Evolutionary conservation across 768 basidiomycete species (phyloP).

Genomic region (Macrolepiota albuminosa): DNA sequence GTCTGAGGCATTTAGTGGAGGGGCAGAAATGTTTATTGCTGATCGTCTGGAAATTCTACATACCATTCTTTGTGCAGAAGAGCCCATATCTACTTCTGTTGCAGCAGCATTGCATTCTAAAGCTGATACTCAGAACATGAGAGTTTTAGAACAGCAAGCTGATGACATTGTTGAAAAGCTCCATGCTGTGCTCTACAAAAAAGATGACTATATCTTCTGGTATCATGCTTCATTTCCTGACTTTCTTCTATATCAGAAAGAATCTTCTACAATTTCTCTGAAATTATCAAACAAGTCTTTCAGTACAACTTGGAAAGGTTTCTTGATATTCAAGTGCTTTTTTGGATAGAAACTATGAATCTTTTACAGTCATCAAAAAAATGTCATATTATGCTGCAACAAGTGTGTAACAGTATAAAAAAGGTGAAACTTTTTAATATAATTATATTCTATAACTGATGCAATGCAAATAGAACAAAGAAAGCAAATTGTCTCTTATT

Average conservation of each 20-base stretch:
- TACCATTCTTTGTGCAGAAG: slow-evolving; percentile 12
- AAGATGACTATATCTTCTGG: slow-evolving; percentile 13
- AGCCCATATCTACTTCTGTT: slow-evolving; percentile 8
- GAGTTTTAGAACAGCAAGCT: not conserved
- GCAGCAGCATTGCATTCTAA: slow-evolving; percentile 11
- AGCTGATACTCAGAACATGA: not conserved
- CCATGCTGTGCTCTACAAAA: slow-evolving; percentile 18
- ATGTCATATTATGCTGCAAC: too few relatives aligned
- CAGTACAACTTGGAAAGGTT: too few relatives aligned
- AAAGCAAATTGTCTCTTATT: too few relatives aligned
- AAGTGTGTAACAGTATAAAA: too few relatives aligned
- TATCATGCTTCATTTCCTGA: slow-evolving; percentile 21
- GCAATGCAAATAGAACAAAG: too few relatives aligned
- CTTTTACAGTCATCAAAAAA: too few relatives aligned
- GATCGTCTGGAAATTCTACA: slow-evolving; percentile 3
- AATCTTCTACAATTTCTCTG: not conserved
- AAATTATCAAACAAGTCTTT: not conserved
- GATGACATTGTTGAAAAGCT: slow-evolving; percentile 9
- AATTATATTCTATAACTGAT: too few relatives aligned
- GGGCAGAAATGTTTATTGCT: too few relatives aligned
- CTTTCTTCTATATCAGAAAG: slow-evolving; percentile 12
- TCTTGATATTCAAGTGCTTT: too few relatives aligned
- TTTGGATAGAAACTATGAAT: too few relatives aligned
- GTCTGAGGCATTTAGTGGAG: too few relatives aligned
- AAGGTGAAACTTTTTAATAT: too few relatives aligned